phyloP scores from a whole-genome alignment of 164 flowering plant species.

The Umbilicus rupestris region DNA sequence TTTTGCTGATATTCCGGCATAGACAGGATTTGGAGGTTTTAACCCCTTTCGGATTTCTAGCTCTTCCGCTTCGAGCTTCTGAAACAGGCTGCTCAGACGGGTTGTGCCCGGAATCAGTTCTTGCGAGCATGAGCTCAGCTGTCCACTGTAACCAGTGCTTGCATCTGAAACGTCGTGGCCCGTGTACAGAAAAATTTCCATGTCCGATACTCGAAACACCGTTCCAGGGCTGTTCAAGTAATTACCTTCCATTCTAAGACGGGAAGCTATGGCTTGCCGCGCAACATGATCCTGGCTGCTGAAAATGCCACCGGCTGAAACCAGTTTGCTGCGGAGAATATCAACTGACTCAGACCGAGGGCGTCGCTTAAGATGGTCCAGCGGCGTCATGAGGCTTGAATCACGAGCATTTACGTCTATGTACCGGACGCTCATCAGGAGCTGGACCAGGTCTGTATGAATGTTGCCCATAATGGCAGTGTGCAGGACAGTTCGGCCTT shows the following conservation, averaged over 20 bases:
- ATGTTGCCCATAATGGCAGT: constrained; percentile 47
- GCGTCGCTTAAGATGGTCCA: constrained; percentile 44
- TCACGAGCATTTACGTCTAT: constrained; percentile 45
- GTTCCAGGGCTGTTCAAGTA: constrained; percentile 52
- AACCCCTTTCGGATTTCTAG: constrained; percentile 24
- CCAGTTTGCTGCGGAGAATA: constrained; percentile 33
- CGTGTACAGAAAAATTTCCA: constrained; percentile 41
- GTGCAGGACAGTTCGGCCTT: constrained; percentile 60
- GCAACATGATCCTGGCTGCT: constrained; percentile 31
- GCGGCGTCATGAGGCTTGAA: constrained; percentile 45
- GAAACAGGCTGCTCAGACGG: constrained; percentile 47
- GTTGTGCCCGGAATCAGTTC: constrained; percentile 37
- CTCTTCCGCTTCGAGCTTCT: constrained; percentile 47
- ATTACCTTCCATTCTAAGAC: constrained; percentile 33
- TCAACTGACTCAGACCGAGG: constrained; percentile 50
- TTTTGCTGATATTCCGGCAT: constrained; percentile 26
- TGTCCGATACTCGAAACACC: constrained; percentile 36
- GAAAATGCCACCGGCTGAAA: constrained; percentile 55
- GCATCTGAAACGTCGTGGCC: constrained; percentile 31
- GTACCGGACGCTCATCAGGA: constrained; percentile 34
- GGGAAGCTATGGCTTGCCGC: constrained; percentile 39
- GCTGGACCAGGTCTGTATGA: constrained; percentile 39
- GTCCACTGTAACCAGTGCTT: constrained; percentile 14
- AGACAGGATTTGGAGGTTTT: constrained; percentile 23
- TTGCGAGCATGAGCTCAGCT: constrained; percentile 18